Evolutionary conservation across 2,329 filamentous ascomycete genomes (phyloP).

Genomic region (Penicillium sp.): DNA sequence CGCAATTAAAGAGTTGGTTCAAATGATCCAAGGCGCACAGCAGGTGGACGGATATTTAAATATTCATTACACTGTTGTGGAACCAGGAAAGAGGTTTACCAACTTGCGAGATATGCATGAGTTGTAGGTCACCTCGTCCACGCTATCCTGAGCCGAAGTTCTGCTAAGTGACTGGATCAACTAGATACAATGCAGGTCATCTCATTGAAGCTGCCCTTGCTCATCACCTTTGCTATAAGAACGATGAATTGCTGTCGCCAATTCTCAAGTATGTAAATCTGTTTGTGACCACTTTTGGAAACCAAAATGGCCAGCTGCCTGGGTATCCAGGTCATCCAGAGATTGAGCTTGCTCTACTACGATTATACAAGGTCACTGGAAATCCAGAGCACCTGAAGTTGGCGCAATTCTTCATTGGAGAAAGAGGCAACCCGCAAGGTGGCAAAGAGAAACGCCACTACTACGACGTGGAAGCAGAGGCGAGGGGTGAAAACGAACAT

Average conservation of each 20-base stretch:
- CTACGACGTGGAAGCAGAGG: constrained; percentile 58
- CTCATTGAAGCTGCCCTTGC: constrained; percentile 64
- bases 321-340: constrained; percentile 66
- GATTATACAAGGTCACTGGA: constrained; percentile 49
- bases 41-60: constrained; percentile 66
- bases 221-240: constrained; percentile 57
- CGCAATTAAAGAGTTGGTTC: constrained; percentile 60
- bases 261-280: constrained; percentile 60
- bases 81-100: constrained; percentile 58
- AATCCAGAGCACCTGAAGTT: constrained; percentile 50
- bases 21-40: constrained; percentile 62
- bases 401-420: constrained; percentile 61
- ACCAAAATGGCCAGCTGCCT: constrained; percentile 53
- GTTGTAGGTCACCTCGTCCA: constrained; percentile 42
- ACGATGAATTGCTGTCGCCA: constrained; percentile 56
- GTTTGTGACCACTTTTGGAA: constrained; percentile 57
- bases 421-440: constrained; percentile 59
- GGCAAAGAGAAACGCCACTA: constrained; percentile 54
- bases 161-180: background rate
- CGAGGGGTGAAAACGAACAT: constrained; percentile 55
- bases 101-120: constrained; percentile 67
- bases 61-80: constrained; percentile 64
- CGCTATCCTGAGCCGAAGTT: background rate
- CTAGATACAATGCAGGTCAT: constrained; percentile 63
- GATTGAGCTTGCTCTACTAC: constrained; percentile 55